These are phyloP conservation scores for Leptographium procerum DNA, from an alignment of 2,329 filamentous ascomycete genomes.

Conservation along the genomic window DNA sequence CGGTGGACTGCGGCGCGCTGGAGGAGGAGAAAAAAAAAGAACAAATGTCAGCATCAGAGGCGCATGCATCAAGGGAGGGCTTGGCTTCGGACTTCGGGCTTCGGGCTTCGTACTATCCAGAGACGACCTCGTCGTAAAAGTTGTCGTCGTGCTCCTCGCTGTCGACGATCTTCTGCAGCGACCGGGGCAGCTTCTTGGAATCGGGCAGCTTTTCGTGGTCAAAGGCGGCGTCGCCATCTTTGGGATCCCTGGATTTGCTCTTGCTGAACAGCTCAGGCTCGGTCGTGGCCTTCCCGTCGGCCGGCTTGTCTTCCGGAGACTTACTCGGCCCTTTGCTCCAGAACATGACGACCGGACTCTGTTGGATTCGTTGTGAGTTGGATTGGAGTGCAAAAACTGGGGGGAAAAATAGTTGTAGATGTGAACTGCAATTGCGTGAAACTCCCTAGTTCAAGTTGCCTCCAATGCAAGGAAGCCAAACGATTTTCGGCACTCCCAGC, in stretches of 20 bases:
- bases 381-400: not conserved
- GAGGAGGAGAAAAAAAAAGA: not conserved
- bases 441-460: not conserved
- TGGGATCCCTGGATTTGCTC: conserved; percentile 1
- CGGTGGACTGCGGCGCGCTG: conserved; percentile 68
- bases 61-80: no score
- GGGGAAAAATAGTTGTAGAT: not conserved
- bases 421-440: not conserved
- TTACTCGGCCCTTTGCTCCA: conserved; percentile 25
- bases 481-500: not conserved
- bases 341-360: conserved; percentile 26
- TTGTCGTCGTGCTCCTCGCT: conserved; percentile 53
- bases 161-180: conserved; percentile 47
- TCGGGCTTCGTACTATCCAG: conserved; percentile 69
- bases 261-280: not conserved
- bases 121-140: conserved; percentile 65
- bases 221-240: conserved; percentile 14
- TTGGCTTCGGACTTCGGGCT: no score
- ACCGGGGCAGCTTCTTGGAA: conserved; percentile 38
- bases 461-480: not conserved
- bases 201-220: conserved; percentile 36
- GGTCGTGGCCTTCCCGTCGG: conserved; percentile 20
- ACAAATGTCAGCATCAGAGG: not conserved
- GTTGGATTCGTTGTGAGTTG: not conserved
- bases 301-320: conserved; percentile 8